Base-by-base conservation (phyloP, 768 basidiomycete genomes). In the Cytidiella melzeri region DNA sequence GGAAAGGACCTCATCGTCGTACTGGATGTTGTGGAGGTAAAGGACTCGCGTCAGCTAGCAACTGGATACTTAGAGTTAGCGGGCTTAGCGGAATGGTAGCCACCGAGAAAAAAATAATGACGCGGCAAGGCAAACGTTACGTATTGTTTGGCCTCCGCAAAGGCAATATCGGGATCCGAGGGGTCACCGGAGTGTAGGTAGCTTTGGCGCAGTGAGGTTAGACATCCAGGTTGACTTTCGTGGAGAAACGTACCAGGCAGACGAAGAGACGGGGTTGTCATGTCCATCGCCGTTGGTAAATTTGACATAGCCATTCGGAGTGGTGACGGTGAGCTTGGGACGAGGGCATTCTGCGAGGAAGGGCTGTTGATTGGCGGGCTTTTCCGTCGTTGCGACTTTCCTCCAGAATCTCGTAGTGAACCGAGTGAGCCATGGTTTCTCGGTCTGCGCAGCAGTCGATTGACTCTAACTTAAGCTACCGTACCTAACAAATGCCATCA, bases 41-140 rank as follows among this genome's bases (percentile, higher is more conserved):
- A 53, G 55, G 45, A 49, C 55, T 24, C 53, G 56, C 60, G 53
- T 66, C 64, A 23, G 43, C 52, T 11, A 60, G 63, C 23, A 55
- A 51, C 34, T 46, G 62, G 15, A 52, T 47, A 40, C 25, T 50
- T 47, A 49, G 47, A 47, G 43, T 38, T 2, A 51, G 45, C n/a
- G n/a, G n/a, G n/a, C 60, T 46, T 58, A 47, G 25, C 59, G 54
- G 26, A 52, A 47, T 1, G 28, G 40, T 21, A 7, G 54, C 53
- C n/a, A 10, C 34, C 54, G 41, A 58, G 62, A 54, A 70, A 74
- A n/a, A 65, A 71, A 27, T 69, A 66, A 53, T 75, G 68, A 15
- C 75, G 66, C 5, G 75, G 73, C 39, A 73, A 58, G 21, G 71
- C 67, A 12, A 69, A 61, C 40, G 43, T 52, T 27, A 52, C 41